These are phyloP conservation scores for Vickermania spadyakhi DNA, from an alignment of 208 protist species.

Conservation along the genomic window DNA sequence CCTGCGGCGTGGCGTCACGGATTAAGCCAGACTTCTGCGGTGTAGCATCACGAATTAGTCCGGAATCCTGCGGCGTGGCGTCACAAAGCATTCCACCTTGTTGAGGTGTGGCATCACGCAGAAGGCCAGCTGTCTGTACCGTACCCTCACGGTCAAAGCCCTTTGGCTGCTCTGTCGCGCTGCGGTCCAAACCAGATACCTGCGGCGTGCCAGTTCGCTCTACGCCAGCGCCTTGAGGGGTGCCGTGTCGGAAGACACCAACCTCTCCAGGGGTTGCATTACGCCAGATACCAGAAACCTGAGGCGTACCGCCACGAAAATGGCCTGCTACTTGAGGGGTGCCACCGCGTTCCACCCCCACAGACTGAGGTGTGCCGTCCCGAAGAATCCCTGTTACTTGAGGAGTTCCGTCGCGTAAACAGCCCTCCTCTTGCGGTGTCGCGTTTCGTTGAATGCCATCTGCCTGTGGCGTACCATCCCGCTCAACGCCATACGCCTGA, in stretches of 20 bases:
- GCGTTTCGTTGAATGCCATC: neutral
- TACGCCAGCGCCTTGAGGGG: neutral
- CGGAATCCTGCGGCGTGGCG: neutral
- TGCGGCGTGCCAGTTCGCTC: neutral
- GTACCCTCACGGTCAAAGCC: neutral
- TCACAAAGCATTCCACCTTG: neutral
- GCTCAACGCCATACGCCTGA: neutral
- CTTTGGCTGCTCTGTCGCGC: neutral
- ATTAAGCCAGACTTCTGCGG: neutral
- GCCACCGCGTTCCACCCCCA: neutral
- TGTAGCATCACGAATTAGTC: neutral
- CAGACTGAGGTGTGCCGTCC: neutral
- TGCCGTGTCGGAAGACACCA: neutral
- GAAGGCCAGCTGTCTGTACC: neutral
- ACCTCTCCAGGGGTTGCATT: neutral
- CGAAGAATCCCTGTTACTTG: neutral
- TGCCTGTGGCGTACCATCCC: neutral
- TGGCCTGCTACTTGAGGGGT: neutral
- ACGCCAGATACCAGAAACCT: neutral
- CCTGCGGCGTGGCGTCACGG: neutral
- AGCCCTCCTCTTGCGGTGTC: neutral
- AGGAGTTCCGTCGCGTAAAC: neutral
- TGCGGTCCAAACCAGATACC: neutral
- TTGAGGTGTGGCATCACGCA: neutral
- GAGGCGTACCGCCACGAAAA: neutral